Evolutionary conservation across 208 protist species (phyloP).

Genomic region (Trichomonas tenax): DNA sequence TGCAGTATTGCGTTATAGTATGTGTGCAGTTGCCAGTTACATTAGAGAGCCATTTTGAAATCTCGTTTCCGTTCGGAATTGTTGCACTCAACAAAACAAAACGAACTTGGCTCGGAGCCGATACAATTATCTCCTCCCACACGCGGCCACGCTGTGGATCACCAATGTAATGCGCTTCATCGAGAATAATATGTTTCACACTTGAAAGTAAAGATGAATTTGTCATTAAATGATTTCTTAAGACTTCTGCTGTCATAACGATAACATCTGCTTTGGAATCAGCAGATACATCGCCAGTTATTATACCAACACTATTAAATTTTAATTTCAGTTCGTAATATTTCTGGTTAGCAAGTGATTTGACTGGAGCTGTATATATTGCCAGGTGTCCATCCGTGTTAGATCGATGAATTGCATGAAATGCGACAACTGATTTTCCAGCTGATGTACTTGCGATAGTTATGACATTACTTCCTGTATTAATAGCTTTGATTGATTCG

Average conservation of each 20-base stretch:
- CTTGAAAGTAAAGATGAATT: neutral
- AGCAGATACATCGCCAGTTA: neutral
- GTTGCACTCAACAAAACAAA: neutral
- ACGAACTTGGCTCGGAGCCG: neutral
- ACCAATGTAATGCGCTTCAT: conserved; percentile 6
- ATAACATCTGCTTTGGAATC: neutral
- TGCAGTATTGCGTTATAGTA: neutral
- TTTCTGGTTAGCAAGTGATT: conserved; percentile 19
- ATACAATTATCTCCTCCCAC: conserved; percentile 8
- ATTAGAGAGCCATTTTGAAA: neutral
- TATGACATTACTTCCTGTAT: neutral
- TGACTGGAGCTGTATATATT: conserved; percentile 2
- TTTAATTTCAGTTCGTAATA: neutral
- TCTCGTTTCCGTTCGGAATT: neutral
- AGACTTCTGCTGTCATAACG: conserved; percentile 1
- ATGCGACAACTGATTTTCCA: neutral
- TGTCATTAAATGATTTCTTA: neutral
- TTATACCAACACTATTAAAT: conserved; percentile 2
- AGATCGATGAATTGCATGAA: neutral
- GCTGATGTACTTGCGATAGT: neutral
- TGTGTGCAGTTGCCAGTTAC: neutral
- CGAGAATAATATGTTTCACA: neutral
- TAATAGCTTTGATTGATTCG: neutral
- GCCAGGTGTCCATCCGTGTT: neutral
- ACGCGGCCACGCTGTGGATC: neutral